These are phyloP conservation scores for Trametes pubescens DNA, from an alignment of 1,284 basidiomycete genomes.

Conservation along the genomic window DNA sequence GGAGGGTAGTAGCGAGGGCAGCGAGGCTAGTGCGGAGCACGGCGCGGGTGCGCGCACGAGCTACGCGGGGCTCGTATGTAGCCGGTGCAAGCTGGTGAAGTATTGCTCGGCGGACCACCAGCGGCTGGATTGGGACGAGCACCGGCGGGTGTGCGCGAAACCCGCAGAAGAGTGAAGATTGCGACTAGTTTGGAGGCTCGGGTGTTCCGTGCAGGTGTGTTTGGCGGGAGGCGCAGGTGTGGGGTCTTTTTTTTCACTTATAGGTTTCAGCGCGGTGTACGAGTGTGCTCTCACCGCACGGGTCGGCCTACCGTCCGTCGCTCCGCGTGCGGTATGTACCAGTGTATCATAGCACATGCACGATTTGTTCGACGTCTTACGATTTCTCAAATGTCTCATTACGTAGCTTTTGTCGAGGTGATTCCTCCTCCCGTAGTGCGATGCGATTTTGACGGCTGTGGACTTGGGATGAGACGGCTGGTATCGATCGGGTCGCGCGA, in stretches of 20 bases:
- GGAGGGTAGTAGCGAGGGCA: constrained; percentile 57
- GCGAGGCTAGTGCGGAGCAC: constrained; percentile 46
- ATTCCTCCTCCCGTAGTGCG: too few relatives aligned
- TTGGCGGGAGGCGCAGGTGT: neutral
- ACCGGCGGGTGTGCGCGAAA: constrained; percentile 68
- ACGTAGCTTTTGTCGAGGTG: too few relatives aligned
- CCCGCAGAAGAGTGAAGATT: constrained; percentile 34
- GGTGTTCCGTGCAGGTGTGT: neutral
- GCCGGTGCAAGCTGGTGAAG: constrained; percentile 77
- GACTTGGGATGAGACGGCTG: too few relatives aligned
- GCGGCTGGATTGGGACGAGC: constrained; percentile 76
- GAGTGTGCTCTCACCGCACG: constrained; percentile 4
- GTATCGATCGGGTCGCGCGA: too few relatives aligned
- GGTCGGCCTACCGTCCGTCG: neutral
- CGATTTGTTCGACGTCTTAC: neutral
- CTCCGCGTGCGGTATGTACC: constrained; percentile 17
- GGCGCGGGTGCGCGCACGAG: constrained; percentile 20
- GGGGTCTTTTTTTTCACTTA: neutral
- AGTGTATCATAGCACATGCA: constrained; percentile 19
- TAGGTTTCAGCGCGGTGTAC: constrained; percentile 8
- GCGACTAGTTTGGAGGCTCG: neutral
- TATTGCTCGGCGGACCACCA: constrained; percentile 78
- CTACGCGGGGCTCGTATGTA: constrained; percentile 63
- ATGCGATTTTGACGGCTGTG: too few relatives aligned
- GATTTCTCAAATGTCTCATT: too few relatives aligned